Percentiles rank a stretch among this genome's conserved stretches.
Evolutionary conservation across 805 yeast genomes (phyloP).

Genomic region (Kluyveromyces dobzhanskii): DNA sequence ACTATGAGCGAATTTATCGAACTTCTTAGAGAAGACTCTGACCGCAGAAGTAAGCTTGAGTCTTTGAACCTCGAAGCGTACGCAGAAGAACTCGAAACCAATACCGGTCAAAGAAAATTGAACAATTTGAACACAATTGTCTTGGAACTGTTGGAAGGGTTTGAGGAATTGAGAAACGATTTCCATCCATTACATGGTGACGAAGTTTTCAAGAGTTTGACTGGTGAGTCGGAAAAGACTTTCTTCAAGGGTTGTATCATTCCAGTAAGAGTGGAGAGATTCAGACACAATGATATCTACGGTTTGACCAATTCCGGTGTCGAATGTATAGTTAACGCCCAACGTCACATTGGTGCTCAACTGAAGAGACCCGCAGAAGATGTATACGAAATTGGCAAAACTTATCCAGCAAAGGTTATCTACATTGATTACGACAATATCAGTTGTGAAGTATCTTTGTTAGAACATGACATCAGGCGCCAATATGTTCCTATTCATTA

Average conservation of each 20-base stretch:
- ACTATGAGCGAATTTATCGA: slow-evolving; percentile 32
- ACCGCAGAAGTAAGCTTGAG: slow-evolving; percentile 79
- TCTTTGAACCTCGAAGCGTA: slow-evolving; percentile 85
- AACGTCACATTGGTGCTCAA: slow-evolving; percentile 37
- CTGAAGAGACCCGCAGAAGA: slow-evolving; percentile 39
- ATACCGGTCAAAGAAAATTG: slow-evolving; percentile 28
- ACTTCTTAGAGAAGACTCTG: slow-evolving; percentile 48
- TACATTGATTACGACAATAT: slow-evolving; percentile 67
- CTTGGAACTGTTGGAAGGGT: slow-evolving; percentile 77
- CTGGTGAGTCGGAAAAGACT: slow-evolving; percentile 73
- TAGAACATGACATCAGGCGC: slow-evolving; percentile 53
- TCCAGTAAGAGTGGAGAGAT: slow-evolving; percentile 61
- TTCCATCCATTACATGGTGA: slow-evolving; percentile 55
- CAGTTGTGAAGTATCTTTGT: slow-evolving; percentile 63
- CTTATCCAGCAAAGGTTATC: slow-evolving; percentile 74
- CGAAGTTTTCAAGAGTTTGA: slow-evolving; percentile 80
- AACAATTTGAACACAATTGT: slow-evolving; percentile 29
- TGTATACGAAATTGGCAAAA: slow-evolving; percentile 56
- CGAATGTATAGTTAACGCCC: slow-evolving; percentile 48
- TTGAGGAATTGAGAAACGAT: slow-evolving; percentile 73
- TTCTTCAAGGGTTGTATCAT: slow-evolving; percentile 63
- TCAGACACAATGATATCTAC: slow-evolving; percentile 33
- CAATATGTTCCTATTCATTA: slow-evolving; percentile 33
- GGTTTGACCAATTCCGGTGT: slow-evolving; percentile 52
- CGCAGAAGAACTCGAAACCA: slow-evolving; percentile 76